Conservation (phyloP, 1,284 basidiomycete genomes). For the Leccinum fallax region DNA sequence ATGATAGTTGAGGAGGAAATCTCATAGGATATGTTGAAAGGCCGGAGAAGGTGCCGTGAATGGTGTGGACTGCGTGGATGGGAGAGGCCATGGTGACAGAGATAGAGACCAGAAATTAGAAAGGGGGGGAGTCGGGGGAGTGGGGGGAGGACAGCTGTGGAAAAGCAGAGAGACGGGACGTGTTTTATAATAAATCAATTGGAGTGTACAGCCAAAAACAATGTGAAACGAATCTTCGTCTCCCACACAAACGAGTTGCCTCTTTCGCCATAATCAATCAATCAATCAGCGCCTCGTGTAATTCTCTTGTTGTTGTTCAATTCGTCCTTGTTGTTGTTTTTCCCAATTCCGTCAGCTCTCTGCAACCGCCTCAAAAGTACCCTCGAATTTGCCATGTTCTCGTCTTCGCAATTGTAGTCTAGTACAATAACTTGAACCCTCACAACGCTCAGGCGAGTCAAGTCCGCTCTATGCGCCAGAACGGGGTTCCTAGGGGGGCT, state of each 20-base stretch:
- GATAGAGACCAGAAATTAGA: neutral
- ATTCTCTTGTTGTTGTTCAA: constrained; percentile 12
- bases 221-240: constrained; percentile 15
- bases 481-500: neutral
- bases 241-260: constrained; percentile 21
- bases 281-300: constrained; percentile 14
- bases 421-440: constrained; percentile 20
- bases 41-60: constrained; percentile 35
- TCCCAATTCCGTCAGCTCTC: constrained; percentile 1
- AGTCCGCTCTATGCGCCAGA: neutral
- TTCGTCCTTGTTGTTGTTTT: constrained; percentile 10
- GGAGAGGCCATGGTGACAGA: constrained; percentile 30
- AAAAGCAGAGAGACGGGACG: neutral
- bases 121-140: constrained; percentile 4
- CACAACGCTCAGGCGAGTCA: constrained; percentile 9
- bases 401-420: constrained; percentile 16
- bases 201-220: constrained; percentile 20
- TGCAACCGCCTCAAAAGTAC: neutral
- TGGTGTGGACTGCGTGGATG: constrained; percentile 35
- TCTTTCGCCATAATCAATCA: constrained; percentile 25
- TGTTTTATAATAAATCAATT: constrained; percentile 25
- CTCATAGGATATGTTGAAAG: constrained; percentile 23
- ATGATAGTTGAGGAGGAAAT: constrained; percentile 10
- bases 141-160: constrained; percentile 5
- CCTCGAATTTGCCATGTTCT: no score